A percentile compares a stretch with the other conserved stretches of the same genome.
These are phyloP conservation scores for Physcia stellaris DNA, from an alignment of 495 filamentous ascomycete species.

Conservation along the genomic window DNA sequence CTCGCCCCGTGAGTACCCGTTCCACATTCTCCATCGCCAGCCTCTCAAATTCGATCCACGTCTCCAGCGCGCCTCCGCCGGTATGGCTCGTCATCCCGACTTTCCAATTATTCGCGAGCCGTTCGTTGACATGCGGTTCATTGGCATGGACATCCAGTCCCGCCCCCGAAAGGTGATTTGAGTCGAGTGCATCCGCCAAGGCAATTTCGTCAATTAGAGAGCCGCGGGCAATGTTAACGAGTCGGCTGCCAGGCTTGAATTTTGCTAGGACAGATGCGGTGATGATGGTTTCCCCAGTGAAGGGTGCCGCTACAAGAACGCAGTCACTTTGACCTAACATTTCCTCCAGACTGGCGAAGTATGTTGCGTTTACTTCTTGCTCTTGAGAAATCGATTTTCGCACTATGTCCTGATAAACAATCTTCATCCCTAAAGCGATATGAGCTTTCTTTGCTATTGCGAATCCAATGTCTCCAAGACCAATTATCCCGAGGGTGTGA, in stretches of 20 bases:
- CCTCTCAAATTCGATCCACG: slow-evolving; percentile 58
- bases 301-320: slow-evolving; percentile 53
- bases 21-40: slow-evolving; percentile 61
- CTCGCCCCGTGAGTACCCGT: slow-evolving; percentile 36
- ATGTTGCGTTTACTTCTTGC: slow-evolving; percentile 32
- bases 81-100: slow-evolving; percentile 58
- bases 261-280: slow-evolving; percentile 31
- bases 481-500: slow-evolving; percentile 46
- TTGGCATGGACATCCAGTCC: slow-evolving; percentile 57
- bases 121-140: slow-evolving; percentile 37
- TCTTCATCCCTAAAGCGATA: slow-evolving; percentile 49
- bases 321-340: slow-evolving; percentile 48
- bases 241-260: slow-evolving; percentile 42
- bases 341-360: slow-evolving; percentile 33
- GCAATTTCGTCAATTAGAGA: slow-evolving; percentile 58
- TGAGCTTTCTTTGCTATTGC: slow-evolving; percentile 50
- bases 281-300: slow-evolving; percentile 44
- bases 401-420: slow-evolving; percentile 52
- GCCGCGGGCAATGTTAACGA: slow-evolving; percentile 65
- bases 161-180: slow-evolving; percentile 34
- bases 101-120: slow-evolving; percentile 34
- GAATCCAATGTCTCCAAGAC: slow-evolving; percentile 56
- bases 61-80: slow-evolving; percentile 58
- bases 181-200: slow-evolving; percentile 47
- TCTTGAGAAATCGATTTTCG: slow-evolving; percentile 32